Conservation (phyloP, 257 asterid species). For the Solanum etuberosum region DNA sequence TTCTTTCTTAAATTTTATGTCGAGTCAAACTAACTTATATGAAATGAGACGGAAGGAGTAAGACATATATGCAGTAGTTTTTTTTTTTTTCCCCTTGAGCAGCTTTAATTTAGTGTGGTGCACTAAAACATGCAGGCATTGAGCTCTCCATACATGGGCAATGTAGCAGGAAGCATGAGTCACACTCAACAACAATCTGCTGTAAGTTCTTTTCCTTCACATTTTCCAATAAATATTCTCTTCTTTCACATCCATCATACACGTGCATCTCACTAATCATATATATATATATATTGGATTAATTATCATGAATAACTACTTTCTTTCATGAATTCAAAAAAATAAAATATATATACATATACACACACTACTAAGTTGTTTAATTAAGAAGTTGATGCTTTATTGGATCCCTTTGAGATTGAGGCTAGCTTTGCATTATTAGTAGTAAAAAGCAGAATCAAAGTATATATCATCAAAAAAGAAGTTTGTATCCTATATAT, state of each 20-base stretch:
- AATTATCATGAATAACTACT: conserved; percentile 26
- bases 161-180: conserved; percentile 24
- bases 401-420: conserved; percentile 42
- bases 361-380: not conserved
- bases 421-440: not conserved
- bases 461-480: not conserved
- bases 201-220: conserved; percentile 44
- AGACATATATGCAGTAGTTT: not conserved
- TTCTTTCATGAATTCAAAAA: not conserved
- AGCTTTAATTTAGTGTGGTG: not conserved
- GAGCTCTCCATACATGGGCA: conserved; percentile 31
- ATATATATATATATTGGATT: not conserved
- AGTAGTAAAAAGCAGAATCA: not conserved
- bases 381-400: conserved; percentile 17
- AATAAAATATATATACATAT: conserved; percentile 3
- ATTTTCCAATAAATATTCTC: conserved; percentile 38
- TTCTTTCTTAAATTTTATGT: too few species aligned
- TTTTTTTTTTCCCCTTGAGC: not conserved
- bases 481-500: not conserved
- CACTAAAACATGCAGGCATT: conserved; percentile 21
- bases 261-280: conserved; percentile 15
- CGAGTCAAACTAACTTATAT: too few species aligned
- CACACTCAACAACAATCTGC: conserved; percentile 48
- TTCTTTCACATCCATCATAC: conserved; percentile 7
- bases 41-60: too few species aligned